A percentile compares a stretch with the other conserved stretches of the same genome.
Evolutionary conservation across 2,329 filamentous ascomycete genomes (phyloP).

Genomic region (Claviceps purpurea): DNA sequence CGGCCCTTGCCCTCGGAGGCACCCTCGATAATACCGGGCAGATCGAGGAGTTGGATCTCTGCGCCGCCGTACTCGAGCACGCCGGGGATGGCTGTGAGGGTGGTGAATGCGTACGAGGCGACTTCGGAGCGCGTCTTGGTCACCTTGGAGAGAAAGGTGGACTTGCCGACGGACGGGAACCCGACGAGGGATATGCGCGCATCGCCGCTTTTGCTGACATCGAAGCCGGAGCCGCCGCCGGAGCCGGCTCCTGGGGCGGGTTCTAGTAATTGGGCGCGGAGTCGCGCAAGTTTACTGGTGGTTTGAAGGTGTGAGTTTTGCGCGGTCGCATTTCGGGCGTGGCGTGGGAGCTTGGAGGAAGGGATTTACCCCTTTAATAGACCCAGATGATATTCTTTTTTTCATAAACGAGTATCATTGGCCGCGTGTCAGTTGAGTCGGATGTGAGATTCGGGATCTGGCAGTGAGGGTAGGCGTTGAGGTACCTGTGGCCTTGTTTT

Average conservation of each 20-base stretch:
- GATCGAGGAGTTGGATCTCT: conserved; percentile 93
- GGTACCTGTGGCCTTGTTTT: conserved; percentile 98
- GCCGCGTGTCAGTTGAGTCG: conserved; percentile 7
- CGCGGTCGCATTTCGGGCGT: conserved; percentile 38
- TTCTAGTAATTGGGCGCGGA: conserved; percentile 88
- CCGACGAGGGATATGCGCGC: conserved; percentile 93
- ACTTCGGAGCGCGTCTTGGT: conserved; percentile 96
- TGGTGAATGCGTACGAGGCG: conserved; percentile 94
- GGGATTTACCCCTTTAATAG: conserved; percentile 75
- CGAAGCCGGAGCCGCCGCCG: conserved; percentile 72
- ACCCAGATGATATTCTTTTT: conserved; percentile 88
- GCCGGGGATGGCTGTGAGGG: conserved; percentile 89
- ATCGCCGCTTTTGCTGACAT: conserved; percentile 92
- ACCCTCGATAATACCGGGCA: conserved; percentile 96
- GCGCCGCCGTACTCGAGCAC: conserved; percentile 96
- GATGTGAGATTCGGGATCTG: background rate
- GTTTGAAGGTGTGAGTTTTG: conserved; percentile 23
- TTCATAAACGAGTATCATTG: background rate
- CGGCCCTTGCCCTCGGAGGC: conserved; percentile 90
- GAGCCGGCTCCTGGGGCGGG: conserved; percentile 67
- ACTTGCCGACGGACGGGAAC: conserved; percentile 98
- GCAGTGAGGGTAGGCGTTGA: background rate
- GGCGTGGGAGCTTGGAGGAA: background rate
- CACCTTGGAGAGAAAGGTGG: conserved; percentile 96
- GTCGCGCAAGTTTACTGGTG: conserved; percentile 78